Conservation (phyloP, 768 basidiomycete genomes). For the Boletellus sp. region DNA sequence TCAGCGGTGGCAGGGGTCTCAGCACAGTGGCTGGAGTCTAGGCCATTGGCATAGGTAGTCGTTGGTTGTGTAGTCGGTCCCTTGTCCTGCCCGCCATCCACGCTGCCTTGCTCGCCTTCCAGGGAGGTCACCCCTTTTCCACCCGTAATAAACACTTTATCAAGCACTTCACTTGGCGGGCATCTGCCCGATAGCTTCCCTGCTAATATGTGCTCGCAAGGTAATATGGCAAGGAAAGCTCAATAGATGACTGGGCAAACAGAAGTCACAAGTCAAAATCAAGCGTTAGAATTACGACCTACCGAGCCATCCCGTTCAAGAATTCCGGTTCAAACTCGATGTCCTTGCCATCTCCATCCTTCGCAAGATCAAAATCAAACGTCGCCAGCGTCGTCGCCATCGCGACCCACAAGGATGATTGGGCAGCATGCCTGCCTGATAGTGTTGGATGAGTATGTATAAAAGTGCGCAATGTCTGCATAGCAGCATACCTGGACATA, state of each 20-base stretch:
- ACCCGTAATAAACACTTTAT: no score
- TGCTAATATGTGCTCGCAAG: constrained; percentile 7
- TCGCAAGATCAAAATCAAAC: constrained; percentile 14
- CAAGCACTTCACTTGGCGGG: neutral
- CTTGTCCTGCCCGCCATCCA: no score
- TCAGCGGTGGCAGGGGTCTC: no score
- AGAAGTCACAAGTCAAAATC: neutral
- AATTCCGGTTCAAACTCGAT: constrained; percentile 4
- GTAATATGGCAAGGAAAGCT: constrained; percentile 17
- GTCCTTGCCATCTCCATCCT: constrained; percentile 4
- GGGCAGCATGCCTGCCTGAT: constrained; percentile 8
- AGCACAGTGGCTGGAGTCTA: no score
- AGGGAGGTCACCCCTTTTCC: no score
- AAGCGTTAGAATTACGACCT: neutral
- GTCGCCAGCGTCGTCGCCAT: constrained; percentile 23
- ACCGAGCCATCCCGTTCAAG: neutral
- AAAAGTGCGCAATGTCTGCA: no score
- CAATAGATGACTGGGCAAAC: constrained; percentile 2
- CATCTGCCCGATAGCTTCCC: constrained; percentile 1
- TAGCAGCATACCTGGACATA: constrained; percentile 11
- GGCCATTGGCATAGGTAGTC: no score
- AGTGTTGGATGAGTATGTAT: neutral
- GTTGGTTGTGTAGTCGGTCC: no score
- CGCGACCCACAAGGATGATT: constrained; percentile 6
- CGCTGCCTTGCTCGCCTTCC: no score